A percentile compares a stretch with the other conserved stretches of the same genome.
These are phyloP conservation scores for Alternaria ventricosa DNA, from an alignment of 2,329 filamentous ascomycete genomes.

Conservation along the genomic window DNA sequence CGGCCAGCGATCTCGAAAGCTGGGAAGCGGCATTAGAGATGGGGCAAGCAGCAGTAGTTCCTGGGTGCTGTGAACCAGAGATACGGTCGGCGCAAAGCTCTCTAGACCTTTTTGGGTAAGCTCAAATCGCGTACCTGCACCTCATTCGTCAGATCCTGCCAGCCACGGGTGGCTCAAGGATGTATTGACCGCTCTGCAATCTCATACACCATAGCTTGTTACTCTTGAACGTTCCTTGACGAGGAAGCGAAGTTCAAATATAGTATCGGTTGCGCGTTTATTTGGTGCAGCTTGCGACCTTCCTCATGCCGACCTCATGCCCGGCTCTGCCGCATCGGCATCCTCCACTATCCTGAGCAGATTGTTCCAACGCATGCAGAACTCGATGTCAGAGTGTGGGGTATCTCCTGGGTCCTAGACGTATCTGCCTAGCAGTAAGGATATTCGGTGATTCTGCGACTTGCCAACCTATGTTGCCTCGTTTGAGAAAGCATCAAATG, in stretches of 20 bases:
- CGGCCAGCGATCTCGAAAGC: neutral
- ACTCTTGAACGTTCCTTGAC: neutral
- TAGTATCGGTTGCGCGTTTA: neutral
- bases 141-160: conserved; percentile 3
- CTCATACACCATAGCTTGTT: neutral
- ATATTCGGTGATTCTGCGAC: neutral
- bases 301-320: neutral
- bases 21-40: neutral
- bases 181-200: conserved; percentile 5
- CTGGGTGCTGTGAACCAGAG: neutral
- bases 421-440: neutral
- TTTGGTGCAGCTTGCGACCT: neutral
- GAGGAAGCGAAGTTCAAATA: neutral
- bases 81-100: conserved; percentile 3
- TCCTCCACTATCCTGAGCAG: neutral
- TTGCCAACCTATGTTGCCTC: neutral
- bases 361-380: neutral
- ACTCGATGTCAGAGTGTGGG: neutral
- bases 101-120: neutral
- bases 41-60: neutral
- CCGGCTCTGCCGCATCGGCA: neutral
- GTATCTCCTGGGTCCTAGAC: neutral
- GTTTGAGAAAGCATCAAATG: neutral
- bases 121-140: neutral
- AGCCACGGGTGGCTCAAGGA: conserved; percentile 2